These are phyloP conservation scores for Lippia alba DNA, from an alignment of 305 asterid genomes.

Conservation along the genomic window DNA sequence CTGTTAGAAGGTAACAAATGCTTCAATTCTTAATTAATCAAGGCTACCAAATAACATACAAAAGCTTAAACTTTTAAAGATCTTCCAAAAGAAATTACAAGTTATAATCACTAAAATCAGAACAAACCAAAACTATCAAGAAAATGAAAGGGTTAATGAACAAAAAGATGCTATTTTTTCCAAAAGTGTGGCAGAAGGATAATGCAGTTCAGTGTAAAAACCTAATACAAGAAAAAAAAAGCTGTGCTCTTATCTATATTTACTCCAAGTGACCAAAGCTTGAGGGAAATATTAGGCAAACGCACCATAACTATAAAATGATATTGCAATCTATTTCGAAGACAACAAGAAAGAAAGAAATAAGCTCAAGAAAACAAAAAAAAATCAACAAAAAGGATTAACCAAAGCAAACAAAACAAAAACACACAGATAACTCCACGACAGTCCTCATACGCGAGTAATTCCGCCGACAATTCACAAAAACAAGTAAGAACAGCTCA, in stretches of 20 bases:
- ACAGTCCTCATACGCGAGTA: slow-evolving; percentile 28
- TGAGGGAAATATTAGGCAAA: slow-evolving; percentile 18
- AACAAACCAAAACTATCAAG: slow-evolving; percentile 9
- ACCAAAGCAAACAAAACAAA: background rate
- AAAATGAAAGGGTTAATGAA: background rate
- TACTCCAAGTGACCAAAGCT: slow-evolving; percentile 10
- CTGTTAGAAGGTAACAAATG: background rate
- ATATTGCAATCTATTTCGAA: background rate
- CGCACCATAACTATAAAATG: slow-evolving; percentile 2
- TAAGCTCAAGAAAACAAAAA: slow-evolving; percentile 1
- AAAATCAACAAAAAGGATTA: slow-evolving; percentile 17
- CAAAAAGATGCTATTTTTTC: background rate
- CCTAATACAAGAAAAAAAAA: background rate
- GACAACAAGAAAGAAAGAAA: slow-evolving; percentile 5
- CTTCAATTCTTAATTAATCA: slow-evolving; percentile 20
- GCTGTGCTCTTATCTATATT: background rate
- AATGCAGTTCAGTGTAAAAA: slow-evolving; percentile 22
- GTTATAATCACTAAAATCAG: background rate
- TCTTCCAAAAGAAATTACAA: background rate
- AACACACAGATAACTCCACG: background rate
- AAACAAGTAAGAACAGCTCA: slow-evolving; percentile 21
- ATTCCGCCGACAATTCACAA: slow-evolving; percentile 31
- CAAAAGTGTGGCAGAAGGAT: slow-evolving; percentile 9
- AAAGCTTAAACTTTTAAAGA: slow-evolving; percentile 3
- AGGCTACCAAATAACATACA: slow-evolving; percentile 8